These are phyloP conservation scores for Hymenoscyphus albidus DNA, from an alignment of 2,329 filamentous ascomycete genomes.

Conservation along the genomic window DNA sequence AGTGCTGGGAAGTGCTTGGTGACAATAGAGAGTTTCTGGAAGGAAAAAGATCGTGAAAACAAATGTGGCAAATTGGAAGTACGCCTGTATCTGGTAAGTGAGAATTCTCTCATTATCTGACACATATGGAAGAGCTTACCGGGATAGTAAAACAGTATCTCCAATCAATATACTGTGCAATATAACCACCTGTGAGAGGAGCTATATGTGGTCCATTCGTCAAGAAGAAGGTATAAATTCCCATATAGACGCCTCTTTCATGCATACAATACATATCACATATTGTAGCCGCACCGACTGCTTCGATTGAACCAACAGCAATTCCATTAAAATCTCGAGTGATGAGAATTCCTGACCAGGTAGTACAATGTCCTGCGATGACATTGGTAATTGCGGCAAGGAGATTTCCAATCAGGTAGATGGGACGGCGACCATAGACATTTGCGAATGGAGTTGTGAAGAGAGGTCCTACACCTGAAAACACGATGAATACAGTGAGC, in stretches of 20 bases:
- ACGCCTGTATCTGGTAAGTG: not conserved
- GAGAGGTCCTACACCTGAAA: constrained; percentile 22
- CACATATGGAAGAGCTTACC: not conserved
- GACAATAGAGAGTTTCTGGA: not conserved
- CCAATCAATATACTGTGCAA: constrained; percentile 73
- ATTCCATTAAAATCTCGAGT: constrained; percentile 33
- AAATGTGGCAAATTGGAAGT: not conserved
- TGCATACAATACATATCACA: constrained; percentile 36
- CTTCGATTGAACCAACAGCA: constrained; percentile 31
- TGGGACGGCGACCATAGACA: constrained; percentile 27
- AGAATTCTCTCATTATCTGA: not conserved
- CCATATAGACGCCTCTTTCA: constrained; percentile 33
- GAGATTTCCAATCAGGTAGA: constrained; percentile 27
- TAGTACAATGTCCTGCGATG: constrained; percentile 22
- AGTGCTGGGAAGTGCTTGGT: not conserved
- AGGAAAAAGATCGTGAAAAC: not conserved
- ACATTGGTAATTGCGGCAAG: constrained; percentile 24
- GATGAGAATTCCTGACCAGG: constrained; percentile 22
- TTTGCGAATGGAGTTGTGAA: constrained; percentile 28
- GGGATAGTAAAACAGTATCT: constrained; percentile 42
- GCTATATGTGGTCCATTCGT: constrained; percentile 33
- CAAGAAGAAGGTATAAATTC: constrained; percentile 32
- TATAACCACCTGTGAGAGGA: constrained; percentile 69
- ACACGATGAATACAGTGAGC: constrained; percentile 33
- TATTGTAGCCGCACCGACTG: constrained; percentile 33